Conservation (phyloP, 2,329 filamentous ascomycete genomes). For the Penicillium sp. region DNA sequence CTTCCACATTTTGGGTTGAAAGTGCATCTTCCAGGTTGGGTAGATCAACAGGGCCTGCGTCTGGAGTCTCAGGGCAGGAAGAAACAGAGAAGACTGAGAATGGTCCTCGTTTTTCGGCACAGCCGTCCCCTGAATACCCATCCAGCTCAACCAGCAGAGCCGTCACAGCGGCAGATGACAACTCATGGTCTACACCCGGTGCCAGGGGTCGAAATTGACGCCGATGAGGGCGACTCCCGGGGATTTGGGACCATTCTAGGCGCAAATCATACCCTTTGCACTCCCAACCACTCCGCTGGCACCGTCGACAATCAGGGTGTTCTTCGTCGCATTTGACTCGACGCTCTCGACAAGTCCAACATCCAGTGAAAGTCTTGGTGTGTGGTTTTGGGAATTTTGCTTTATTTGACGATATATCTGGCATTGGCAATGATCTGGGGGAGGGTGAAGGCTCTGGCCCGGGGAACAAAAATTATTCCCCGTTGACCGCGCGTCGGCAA, state of each 20-base stretch:
- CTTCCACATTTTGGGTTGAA: background rate
- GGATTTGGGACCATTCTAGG: slow-evolving; percentile 21
- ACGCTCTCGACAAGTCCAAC: slow-evolving; percentile 27
- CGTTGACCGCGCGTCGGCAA: slow-evolving; percentile 11
- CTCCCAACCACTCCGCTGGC: slow-evolving; percentile 21
- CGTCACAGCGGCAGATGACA: slow-evolving; percentile 22
- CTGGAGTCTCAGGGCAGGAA: background rate
- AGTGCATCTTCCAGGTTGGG: background rate
- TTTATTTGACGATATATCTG: slow-evolving; percentile 13
- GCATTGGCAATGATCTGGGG: slow-evolving; percentile 16
- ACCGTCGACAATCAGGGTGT: slow-evolving; percentile 21
- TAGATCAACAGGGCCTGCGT: background rate
- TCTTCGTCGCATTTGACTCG: slow-evolving; percentile 28
- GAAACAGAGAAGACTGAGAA: slow-evolving; percentile 26
- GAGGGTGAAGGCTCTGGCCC: slow-evolving; percentile 6
- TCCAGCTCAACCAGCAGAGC: slow-evolving; percentile 21
- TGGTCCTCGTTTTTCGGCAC: slow-evolving; percentile 21
- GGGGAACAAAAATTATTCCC: slow-evolving; percentile 4
- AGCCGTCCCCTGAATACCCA: slow-evolving; percentile 15
- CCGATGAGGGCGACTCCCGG: slow-evolving; percentile 17
- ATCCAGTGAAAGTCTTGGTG: slow-evolving; percentile 28
- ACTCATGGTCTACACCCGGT: slow-evolving; percentile 2
- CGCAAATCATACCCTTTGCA: slow-evolving; percentile 27
- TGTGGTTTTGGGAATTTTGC: slow-evolving; percentile 16
- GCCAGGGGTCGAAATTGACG: slow-evolving; percentile 14